phyloP scores from a whole-genome alignment of 2,329 filamentous ascomycete genomes.

The Claviceps purpurea region DNA sequence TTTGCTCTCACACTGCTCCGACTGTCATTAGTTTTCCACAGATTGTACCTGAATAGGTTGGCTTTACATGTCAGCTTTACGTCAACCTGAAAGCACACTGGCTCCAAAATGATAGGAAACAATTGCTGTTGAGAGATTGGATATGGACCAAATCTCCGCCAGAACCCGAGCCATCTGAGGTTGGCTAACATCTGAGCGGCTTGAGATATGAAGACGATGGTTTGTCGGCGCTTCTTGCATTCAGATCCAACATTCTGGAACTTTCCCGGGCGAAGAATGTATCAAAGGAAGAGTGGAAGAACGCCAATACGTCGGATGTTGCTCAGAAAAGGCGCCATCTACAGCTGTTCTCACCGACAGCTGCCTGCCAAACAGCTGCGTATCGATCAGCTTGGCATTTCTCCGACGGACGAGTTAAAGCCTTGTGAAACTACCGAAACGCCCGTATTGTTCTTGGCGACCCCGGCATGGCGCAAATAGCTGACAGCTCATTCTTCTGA shows the following conservation, averaged over 20 bases:
- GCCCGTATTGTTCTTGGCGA: not conserved
- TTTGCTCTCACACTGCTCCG: too few relatives aligned
- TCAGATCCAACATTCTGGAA: not conserved
- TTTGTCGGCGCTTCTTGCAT: not conserved
- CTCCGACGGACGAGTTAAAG: not conserved
- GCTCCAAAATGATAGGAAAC: too few relatives aligned
- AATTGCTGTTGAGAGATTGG: not conserved
- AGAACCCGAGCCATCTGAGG: not conserved
- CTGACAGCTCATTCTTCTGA: not conserved
- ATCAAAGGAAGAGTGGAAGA: not conserved
- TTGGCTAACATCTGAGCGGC: not conserved
- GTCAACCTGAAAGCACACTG: too few relatives aligned
- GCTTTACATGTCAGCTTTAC: too few relatives aligned
- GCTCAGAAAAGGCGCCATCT: not conserved
- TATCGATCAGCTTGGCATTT: not conserved
- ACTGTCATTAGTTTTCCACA: too few relatives aligned
- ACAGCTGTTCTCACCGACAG: not conserved
- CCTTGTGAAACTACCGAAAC: not conserved
- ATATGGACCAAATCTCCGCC: not conserved
- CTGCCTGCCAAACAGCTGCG: not conserved
- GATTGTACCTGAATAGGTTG: too few relatives aligned
- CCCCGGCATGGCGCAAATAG: not conserved
- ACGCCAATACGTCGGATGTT: not conserved
- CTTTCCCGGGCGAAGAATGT: not conserved
- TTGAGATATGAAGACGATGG: not conserved